A percentile compares a stretch with the other conserved stretches of the same genome.
Conservation (phyloP, 176 grass and related monocot species). For the Oryza officinalis region DNA sequence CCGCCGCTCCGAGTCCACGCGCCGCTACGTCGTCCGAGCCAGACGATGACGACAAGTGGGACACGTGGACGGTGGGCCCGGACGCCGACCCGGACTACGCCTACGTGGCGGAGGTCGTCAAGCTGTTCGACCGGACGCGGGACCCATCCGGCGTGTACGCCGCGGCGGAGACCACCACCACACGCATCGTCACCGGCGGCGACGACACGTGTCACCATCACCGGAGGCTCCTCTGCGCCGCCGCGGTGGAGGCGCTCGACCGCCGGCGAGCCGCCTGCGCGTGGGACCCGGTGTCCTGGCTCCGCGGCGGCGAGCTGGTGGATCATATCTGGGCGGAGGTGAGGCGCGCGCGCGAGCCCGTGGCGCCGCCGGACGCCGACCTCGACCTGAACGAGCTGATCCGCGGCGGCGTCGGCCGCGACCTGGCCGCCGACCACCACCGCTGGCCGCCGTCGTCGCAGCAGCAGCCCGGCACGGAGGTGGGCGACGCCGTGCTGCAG, state of each 20-base stretch:
- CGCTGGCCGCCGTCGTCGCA: slow-evolving; percentile 26
- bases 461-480: slow-evolving; percentile 23
- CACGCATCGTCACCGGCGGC: neutral
- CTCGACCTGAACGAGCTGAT: slow-evolving; percentile 59
- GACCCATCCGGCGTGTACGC: slow-evolving; percentile 43
- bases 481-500: slow-evolving; percentile 61
- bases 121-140: slow-evolving; percentile 11
- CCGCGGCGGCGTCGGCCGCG: slow-evolving; percentile 53
- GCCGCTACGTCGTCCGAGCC: neutral
- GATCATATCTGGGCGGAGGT: slow-evolving; percentile 62
- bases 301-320: slow-evolving; percentile 32
- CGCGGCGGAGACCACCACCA: slow-evolving; percentile 31
- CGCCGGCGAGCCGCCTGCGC: slow-evolving; percentile 46
- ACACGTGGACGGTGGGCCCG: slow-evolving; percentile 12
- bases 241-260: slow-evolving; percentile 64
- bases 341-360: slow-evolving; percentile 41
- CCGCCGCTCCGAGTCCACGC: neutral
- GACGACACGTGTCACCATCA: slow-evolving; percentile 41
- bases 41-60: slow-evolving; percentile 41
- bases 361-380: neutral
- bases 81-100: slow-evolving; percentile 49
- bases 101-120: slow-evolving; percentile 62
- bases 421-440: slow-evolving; percentile 43
- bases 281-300: slow-evolving; percentile 50
- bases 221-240: slow-evolving; percentile 60